Evolutionary conservation across 2,329 filamentous ascomycete species (phyloP).

Genomic region (Orbilia brochopaga): DNA sequence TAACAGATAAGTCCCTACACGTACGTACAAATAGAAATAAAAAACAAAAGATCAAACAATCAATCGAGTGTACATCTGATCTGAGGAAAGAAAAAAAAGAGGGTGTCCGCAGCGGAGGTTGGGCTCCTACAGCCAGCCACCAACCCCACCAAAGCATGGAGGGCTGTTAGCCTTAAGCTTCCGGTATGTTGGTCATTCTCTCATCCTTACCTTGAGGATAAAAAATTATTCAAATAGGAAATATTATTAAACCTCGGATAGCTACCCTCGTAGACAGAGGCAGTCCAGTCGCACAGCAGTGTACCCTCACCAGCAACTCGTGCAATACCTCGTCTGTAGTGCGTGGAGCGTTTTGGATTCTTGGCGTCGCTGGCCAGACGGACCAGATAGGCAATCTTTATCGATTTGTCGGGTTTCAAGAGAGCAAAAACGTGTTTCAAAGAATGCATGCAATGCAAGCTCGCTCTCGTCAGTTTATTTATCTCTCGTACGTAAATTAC

Average conservation of each 20-base stretch:
- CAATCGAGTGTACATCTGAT: too few species aligned
- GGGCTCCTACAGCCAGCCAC: not conserved
- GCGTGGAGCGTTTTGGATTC: not conserved
- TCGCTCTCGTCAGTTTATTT: not conserved
- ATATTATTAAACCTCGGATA: too few species aligned
- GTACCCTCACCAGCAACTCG: too few species aligned
- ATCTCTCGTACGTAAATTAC: not conserved
- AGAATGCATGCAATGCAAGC: not conserved
- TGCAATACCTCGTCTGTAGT: too few species aligned
- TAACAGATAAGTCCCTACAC: not conserved
- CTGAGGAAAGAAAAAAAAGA: too few species aligned
- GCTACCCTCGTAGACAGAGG: too few species aligned
- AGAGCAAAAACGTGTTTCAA: constrained; percentile 8
- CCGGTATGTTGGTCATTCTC: too few species aligned
- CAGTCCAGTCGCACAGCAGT: too few species aligned
- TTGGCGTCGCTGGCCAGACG: not conserved
- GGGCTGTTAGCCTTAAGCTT: too few species aligned
- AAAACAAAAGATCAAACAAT: not conserved
- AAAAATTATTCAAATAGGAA: too few species aligned
- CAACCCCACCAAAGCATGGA: constrained; percentile 1
- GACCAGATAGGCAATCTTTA: constrained; percentile 1
- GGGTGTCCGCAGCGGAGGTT: not conserved
- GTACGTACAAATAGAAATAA: not conserved
- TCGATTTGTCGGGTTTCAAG: constrained; percentile 13
- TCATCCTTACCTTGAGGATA: too few species aligned